Conservation (phyloP, 2,329 filamentous ascomycete genomes). For the Venturia aucupariae region DNA sequence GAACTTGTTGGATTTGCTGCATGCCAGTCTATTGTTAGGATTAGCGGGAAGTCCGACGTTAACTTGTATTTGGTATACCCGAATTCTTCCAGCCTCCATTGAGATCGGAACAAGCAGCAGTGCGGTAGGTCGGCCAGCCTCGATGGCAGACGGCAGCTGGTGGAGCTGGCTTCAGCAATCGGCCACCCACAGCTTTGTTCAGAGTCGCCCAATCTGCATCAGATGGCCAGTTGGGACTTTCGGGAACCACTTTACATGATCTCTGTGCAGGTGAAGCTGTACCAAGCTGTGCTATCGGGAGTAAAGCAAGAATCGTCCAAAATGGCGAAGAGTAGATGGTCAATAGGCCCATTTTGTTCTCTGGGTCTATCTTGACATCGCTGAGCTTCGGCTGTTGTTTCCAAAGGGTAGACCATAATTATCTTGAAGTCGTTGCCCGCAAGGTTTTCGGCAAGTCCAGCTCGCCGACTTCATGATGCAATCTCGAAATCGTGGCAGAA, state of each 20-base stretch:
- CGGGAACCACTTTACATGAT: slow-evolving; percentile 10
- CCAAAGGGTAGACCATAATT: background rate
- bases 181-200: slow-evolving; percentile 4
- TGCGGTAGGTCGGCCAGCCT: background rate
- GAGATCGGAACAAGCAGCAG: slow-evolving; percentile 1
- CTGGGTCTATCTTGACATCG: background rate
- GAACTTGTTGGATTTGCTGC: slow-evolving; percentile 11
- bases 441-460: background rate
- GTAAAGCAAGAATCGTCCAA: background rate
- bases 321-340: background rate
- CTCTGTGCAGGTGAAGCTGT: background rate
- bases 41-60: background rate
- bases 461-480: background rate
- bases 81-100: slow-evolving; percentile 1
- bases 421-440: background rate
- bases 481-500: background rate
- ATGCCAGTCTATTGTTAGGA: background rate
- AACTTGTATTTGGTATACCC: background rate
- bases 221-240: slow-evolving; percentile 2
- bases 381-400: background rate
- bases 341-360: background rate
- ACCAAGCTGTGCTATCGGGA: background rate
- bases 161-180: slow-evolving; percentile 11
- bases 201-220: slow-evolving; percentile 7
- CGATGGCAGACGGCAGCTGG: slow-evolving; percentile 13